Evolutionary conservation across 1,284 basidiomycete genomes (phyloP), one percentile per base, ranked within the genome.

Genomic region (Ceratobasidium sp.): DNA sequence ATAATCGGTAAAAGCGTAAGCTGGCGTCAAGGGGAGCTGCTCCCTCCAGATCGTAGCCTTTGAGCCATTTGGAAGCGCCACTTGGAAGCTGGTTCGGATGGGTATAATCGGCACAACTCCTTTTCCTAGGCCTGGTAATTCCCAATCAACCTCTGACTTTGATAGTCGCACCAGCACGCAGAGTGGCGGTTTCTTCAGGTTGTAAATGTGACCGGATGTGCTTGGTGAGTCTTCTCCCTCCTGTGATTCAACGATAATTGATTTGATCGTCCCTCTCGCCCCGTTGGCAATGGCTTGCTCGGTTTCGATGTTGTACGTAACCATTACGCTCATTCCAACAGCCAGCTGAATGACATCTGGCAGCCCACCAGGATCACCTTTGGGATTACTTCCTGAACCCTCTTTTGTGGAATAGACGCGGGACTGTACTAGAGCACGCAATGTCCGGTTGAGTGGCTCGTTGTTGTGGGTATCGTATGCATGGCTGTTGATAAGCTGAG

Each of bases 1-100:
- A 77, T 85, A 85, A 67, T 85, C 83, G 0, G 84, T 85, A 80
- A 85, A 85, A 0, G 83, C 82, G 62, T 84, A 85, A 14, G 84
- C 83, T 1, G 78, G 79, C 10, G 83, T 83, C 18, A 85, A 77
- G 7, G 83, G 83, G 27, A 82, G 81, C 67, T 85, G 82, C 1
- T 30, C 41, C 0, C 81, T 76, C 16, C 33, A n/a, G 12, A 54
- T 1, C 82, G 70, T 20, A 65, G 74, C 60, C n/a, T 44, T 35
- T 64, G 48, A 27, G 73, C 65, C 46, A 7, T 27, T 48, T 16
- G 41, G 18, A 8, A 65, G 41, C 23, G n/a, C 12, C 7, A 46
- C 18, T 16, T n/a, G 35, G n/a, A 46, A 65, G 6, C 41, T 44
- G 33, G 70, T 77, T 41, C 48, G 62, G 1, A 68, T 67, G 0